Evolutionary conservation across 2,329 filamentous ascomycete species (phyloP), one percentile per base, ranked within the genome.

Genomic region (Allantophomopsis cytisporea): DNA sequence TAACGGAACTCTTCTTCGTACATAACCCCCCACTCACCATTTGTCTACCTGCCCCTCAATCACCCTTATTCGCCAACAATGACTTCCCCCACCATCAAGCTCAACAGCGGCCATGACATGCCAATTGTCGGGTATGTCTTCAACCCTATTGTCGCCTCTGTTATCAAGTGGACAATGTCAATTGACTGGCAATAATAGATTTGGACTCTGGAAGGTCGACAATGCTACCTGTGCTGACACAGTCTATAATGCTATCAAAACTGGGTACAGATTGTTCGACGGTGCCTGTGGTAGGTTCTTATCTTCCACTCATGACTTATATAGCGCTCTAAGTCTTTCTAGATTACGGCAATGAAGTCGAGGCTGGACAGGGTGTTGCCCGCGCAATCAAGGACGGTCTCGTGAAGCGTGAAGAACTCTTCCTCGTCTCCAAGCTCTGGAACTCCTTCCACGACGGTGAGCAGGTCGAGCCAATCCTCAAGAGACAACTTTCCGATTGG

Each of bases 341-440:
- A 83, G 83, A 88, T 61, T 89, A 91, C 62, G 82, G 81, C 52
- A 89, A 89, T 59, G 84, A 89, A 61, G 74, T 75, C 50, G 82
- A 87, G 60, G 76, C 73, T 47, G 84, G 83, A 43, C 64, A 87
- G 57, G 84, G 84, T 52, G 71, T 89, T 36, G 74, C 78, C 43
- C 80, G 81, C 50, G 84, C 84, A 53, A 85, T 91, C 62, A 72
- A 80, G 55, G 84, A 91, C 8, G 82, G 83, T 34, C 60, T 89
- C 42, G 83, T 88, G 50, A 86, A 80, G 68, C 80, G 84, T 43
- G 76, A 83, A 61, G 85, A 94, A 17, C 81, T 94, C 57, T 94
- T 94, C 74, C 78, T 94, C 56, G 83, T 88, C 47, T 86, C 81
- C 62, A 94, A 94, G 70, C 80, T 94, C 42, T 94, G 87, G 86